phyloP scores from a whole-genome alignment of 371 early-diverging fungal species.

The Actinomortierella ambigua region DNA sequence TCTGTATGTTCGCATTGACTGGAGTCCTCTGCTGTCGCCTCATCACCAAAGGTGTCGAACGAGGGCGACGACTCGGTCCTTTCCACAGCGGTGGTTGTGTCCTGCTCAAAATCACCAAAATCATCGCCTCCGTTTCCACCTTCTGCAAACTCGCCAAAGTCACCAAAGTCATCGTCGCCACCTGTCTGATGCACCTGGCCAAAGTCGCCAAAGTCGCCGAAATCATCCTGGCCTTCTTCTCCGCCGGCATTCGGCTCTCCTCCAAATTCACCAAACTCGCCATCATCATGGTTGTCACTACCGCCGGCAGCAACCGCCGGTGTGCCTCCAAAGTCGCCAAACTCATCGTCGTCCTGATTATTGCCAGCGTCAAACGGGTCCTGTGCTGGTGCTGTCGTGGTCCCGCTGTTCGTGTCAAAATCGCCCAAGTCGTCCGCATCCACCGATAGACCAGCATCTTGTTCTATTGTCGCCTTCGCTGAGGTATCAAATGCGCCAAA shows the following conservation, averaged over 20 bases:
- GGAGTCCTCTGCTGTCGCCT: conserved; percentile 14
- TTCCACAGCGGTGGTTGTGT: background rate
- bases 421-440: conserved; percentile 23
- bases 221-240: conserved; percentile 41
- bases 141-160: conserved; percentile 37
- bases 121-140: conserved; percentile 15
- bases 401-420: conserved; percentile 11
- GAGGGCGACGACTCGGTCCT: no score
- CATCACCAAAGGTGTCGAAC: conserved; percentile 4
- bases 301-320: background rate
- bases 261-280: conserved; percentile 39
- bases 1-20: background rate
- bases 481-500: conserved; percentile 9
- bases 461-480: background rate
- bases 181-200: conserved; percentile 18
- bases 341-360: conserved; percentile 5
- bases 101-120: conserved; percentile 31
- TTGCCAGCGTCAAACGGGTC: background rate
- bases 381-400: background rate
- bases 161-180: conserved; percentile 37
- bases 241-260: conserved; percentile 13
- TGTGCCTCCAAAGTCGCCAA: conserved; percentile 25
- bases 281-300: conserved; percentile 7
- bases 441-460: background rate
- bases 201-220: conserved; percentile 41